These are phyloP conservation scores for Pichia heedii DNA, from an alignment of 805 yeast genomes.

Conservation along the genomic window DNA sequence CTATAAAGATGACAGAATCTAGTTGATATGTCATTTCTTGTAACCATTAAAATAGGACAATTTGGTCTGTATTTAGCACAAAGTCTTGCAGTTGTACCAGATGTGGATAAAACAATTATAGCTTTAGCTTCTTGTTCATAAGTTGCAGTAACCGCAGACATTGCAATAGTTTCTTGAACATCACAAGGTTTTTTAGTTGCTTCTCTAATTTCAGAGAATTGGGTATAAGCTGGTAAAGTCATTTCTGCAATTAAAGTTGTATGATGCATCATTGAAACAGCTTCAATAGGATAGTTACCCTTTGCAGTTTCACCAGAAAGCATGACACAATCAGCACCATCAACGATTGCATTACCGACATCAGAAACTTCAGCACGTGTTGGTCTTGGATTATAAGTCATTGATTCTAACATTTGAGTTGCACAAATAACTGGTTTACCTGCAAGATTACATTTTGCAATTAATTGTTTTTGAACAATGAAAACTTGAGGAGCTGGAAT, in stretches of 20 bases:
- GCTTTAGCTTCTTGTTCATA: slow-evolving; percentile 97
- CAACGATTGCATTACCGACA: slow-evolving; percentile 98
- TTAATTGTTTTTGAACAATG: slow-evolving; percentile 96
- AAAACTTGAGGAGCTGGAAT: slow-evolving; percentile 98
- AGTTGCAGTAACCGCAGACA: slow-evolving; percentile 93
- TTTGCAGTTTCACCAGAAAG: slow-evolving; percentile 99
- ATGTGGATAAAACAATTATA: slow-evolving; percentile 88
- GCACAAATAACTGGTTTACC: slow-evolving; percentile 99
- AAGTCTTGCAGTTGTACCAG: slow-evolving; percentile 93
- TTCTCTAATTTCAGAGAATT: slow-evolving; percentile 82
- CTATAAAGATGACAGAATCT: slow-evolving; percentile 94
- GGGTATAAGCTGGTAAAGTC: slow-evolving; percentile 79
- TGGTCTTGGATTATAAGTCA: slow-evolving; percentile 99
- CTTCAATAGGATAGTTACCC: slow-evolving; percentile 97
- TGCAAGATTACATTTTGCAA: slow-evolving; percentile 98
- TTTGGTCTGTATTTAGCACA: slow-evolving; percentile 96
- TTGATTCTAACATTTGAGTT: slow-evolving; percentile 98
- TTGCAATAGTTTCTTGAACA: slow-evolving; percentile 93
- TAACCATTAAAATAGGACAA: slow-evolving; percentile 95
- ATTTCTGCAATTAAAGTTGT: slow-evolving; percentile 94
- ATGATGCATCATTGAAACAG: slow-evolving; percentile 98
- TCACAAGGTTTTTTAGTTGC: slow-evolving; percentile 82
- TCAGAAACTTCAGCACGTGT: slow-evolving; percentile 99
- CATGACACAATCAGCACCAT: slow-evolving; percentile 99
- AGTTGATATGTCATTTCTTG: slow-evolving; percentile 89